A percentile compares a stretch with the other conserved stretches of the same genome.
These are phyloP conservation scores for Gossypium stocksii DNA, from an alignment of 345 rosid genomes.

Conservation along the genomic window DNA sequence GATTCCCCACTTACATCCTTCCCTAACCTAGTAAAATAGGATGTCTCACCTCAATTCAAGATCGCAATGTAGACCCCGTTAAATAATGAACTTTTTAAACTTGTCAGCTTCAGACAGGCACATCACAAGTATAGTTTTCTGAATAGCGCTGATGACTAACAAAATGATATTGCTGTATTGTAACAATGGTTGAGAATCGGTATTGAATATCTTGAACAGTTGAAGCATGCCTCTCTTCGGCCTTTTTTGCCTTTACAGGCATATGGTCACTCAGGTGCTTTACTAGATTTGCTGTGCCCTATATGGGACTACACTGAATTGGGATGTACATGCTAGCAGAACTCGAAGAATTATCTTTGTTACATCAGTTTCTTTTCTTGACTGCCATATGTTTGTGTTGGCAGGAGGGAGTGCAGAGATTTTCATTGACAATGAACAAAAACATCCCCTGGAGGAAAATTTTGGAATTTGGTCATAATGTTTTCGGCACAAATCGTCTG, in stretches of 20 bases:
- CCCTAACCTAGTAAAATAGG: background rate
- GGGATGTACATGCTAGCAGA: background rate
- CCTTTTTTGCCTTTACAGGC: background rate
- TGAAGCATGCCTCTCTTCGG: background rate
- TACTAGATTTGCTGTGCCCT: background rate
- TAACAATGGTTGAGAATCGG: background rate
- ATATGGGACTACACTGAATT: background rate
- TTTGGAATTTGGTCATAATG: slow-evolving; percentile 58
- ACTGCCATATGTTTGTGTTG: background rate
- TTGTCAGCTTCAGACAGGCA: background rate
- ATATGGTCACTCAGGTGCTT: background rate
- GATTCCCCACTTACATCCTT: background rate
- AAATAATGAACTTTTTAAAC: background rate
- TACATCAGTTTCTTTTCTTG: background rate
- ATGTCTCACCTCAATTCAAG: background rate
- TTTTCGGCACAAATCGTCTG: slow-evolving; percentile 51
- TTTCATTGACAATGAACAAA: slow-evolving; percentile 37
- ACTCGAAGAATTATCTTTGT: background rate
- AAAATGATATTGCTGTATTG: background rate
- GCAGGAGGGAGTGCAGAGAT: slow-evolving; percentile 62
- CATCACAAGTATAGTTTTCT: background rate
- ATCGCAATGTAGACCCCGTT: background rate
- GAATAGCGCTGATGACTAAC: background rate
- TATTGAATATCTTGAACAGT: background rate
- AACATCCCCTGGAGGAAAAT: slow-evolving; percentile 81